Base-by-base conservation (phyloP, 2,329 filamentous ascomycete species). In the Cladobotryum protrusum region DNA sequence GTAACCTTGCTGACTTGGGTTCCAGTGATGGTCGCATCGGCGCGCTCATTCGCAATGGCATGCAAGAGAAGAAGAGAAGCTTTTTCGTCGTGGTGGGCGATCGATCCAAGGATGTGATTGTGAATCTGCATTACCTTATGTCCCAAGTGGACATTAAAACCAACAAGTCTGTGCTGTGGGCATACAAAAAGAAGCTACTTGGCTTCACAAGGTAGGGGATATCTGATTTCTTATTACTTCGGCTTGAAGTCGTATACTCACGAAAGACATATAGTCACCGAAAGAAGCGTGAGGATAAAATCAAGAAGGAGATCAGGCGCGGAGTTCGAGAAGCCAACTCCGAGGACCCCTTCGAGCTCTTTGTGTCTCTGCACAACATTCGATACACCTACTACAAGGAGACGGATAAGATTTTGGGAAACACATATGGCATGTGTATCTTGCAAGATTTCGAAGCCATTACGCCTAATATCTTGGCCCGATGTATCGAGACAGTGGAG, bases 321-420 rank as follows among this genome's bases (percentile, higher is more conserved):
- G 93, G 93, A 41, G 89, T 91, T 58, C 83, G 95, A 63, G 93
- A 99, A 69, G 82, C 87, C 55, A 96, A 99, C 68, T 81, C 83
- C 48, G 89, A 95, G 66, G 93, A 99, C 66, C 87, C 93, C 0
- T 99, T 99, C 74, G 93, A 99, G 72, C 81, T 97, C 48, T 99
- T 97, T 72, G 86, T 97, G 61, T 93, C 90, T 52, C 83, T 96
- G 50, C 88, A 97, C 73, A 90, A 96, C 69, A 96, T 99, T 67
- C 87, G 93, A 69, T 99, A 99, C 79, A 89, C 93, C 51, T 99
- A 96, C 78, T 99, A 99, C 77, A 99, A 99, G 72, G 93, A 99
- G 74, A 97, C 93, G 24, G 93, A 99, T 63, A 97, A 96, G 77
- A 96, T 99, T 64, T 72, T 97, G 50, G 93, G 93, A 67, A 95